These are phyloP conservation scores for Bipolaris zeicola DNA, from an alignment of 2,329 filamentous ascomycete species.

Conservation along the genomic window DNA sequence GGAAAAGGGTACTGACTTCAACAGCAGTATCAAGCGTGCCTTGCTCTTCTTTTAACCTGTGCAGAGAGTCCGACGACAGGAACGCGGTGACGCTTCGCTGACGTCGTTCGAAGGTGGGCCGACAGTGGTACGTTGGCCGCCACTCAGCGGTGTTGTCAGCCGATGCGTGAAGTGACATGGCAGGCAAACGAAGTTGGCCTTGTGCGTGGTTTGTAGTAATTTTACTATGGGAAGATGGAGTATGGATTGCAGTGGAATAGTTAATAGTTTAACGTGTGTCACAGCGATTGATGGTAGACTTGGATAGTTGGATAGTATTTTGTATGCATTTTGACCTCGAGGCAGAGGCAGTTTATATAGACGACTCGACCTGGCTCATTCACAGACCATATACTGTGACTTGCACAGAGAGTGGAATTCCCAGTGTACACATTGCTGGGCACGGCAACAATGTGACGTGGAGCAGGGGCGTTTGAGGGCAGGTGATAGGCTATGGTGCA, in stretches of 20 bases:
- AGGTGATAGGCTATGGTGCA: neutral
- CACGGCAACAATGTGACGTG: slow-evolving; percentile 12
- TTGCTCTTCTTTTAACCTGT: slow-evolving; percentile 10
- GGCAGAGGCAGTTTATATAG: slow-evolving; percentile 12
- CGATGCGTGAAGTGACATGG: slow-evolving; percentile 8
- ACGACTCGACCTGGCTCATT: slow-evolving; percentile 1
- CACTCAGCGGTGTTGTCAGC: slow-evolving; percentile 2
- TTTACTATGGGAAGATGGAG: neutral
- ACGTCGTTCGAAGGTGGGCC: slow-evolving; percentile 10
- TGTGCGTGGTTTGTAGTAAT: neutral
- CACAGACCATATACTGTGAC: slow-evolving; percentile 9
- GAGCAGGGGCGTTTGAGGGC: slow-evolving; percentile 13
- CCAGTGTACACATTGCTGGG: slow-evolving; percentile 13
- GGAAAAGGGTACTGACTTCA: slow-evolving; percentile 1
- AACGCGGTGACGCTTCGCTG: slow-evolving; percentile 10
- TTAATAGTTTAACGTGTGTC: neutral
- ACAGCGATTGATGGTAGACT: neutral
- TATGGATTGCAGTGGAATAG: neutral
- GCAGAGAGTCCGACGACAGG: slow-evolving; percentile 7
- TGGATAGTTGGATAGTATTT: neutral
- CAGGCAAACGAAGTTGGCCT: neutral
- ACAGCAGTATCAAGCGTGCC: slow-evolving; percentile 9
- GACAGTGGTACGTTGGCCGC: slow-evolving; percentile 6
- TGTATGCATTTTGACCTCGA: neutral
- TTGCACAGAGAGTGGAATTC: slow-evolving; percentile 8